Conservation (phyloP, 495 filamentous ascomycete genomes). For the Xanthoparmelia taractica region DNA sequence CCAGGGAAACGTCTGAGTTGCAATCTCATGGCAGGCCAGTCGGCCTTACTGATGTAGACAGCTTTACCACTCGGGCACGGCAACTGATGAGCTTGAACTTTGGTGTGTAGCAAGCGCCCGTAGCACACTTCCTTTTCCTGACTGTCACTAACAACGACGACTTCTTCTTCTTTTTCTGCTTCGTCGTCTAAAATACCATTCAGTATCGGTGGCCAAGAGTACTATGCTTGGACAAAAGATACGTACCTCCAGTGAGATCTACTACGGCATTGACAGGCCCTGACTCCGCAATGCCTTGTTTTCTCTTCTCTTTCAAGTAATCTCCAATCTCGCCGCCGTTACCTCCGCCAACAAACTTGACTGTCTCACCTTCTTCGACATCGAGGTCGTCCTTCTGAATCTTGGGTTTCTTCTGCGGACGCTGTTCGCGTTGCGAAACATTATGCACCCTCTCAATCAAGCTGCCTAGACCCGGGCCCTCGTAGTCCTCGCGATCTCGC, state of each 20-base stretch:
- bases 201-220: background rate
- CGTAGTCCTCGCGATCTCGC: constrained; percentile 23
- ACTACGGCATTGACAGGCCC: constrained; percentile 40
- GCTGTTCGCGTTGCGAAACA: constrained; percentile 54
- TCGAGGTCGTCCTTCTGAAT: constrained; percentile 28
- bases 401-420: constrained; percentile 61
- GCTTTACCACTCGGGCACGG: constrained; percentile 55
- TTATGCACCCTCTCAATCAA: constrained; percentile 64
- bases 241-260: constrained; percentile 55
- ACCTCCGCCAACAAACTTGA: constrained; percentile 37
- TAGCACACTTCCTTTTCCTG: constrained; percentile 69
- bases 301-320: constrained; percentile 50
- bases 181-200: constrained; percentile 27
- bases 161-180: constrained; percentile 55
- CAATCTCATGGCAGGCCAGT: constrained; percentile 71
- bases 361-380: constrained; percentile 37
- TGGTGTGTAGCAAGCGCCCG: constrained; percentile 65
- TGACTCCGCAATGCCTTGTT: constrained; percentile 39
- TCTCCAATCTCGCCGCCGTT: constrained; percentile 53
- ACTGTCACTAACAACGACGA: constrained; percentile 38
- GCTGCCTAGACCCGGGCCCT: constrained; percentile 28
- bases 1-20: constrained; percentile 48
- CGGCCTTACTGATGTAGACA: constrained; percentile 33
- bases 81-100: constrained; percentile 57
- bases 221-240: constrained; percentile 8